Base-by-base conservation (phyloP, 164 flowering plant species). In the Berberis vulgaris region DNA sequence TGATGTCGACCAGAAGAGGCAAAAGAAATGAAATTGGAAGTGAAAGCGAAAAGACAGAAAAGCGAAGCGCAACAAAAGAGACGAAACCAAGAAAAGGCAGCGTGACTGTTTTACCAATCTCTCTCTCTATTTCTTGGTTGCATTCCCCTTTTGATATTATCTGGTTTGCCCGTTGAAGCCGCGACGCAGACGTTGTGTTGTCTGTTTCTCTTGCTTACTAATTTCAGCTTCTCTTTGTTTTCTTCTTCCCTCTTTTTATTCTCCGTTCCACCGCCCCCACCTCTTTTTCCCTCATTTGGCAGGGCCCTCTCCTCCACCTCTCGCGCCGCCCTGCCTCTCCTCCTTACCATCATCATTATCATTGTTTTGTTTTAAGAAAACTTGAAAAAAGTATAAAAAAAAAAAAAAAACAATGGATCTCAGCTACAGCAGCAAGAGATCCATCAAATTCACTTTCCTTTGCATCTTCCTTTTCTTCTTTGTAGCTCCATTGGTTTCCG, bases 151-250 rank as follows among this genome's bases (percentile, higher is more conserved):
- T 26, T 26, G 26, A 26, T 26, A 26, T 0, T 26, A 26, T 26
- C 26, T 26, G 26, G 55, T 52, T 13, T 63, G 7, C 13, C 58
- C 58, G 65, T 63, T 63, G 65, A 53, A 63, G 57, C 50, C 65
- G 65, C 65, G 65, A 57, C 45, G 57, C 26, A 26, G 26, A 26
- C 26, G 0, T 26, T 26, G 26, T 26, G 65, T n/a, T 8, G 54
- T 46, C 10, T 46, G 6, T 38, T 52, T 62, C 26, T 12, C 54
- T 49, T 41, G 49, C 40, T 49, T 38, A 40, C 55, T 60, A 12
- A 11, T 11, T 62, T 50, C 41, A 40, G 40, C 40, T n/a, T 42
- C 45, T 50, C 46, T 42, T 7, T 43, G 12, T 54, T 44, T 39
- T 66, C 42, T 12, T 39, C 39, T 41, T 8, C 11, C 11, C 55